A percentile compares a stretch with the other conserved stretches of the same genome.
These are phyloP conservation scores for Botrytis cinerea DNA, from an alignment of 2,329 filamentous ascomycete genomes.

Conservation along the genomic window DNA sequence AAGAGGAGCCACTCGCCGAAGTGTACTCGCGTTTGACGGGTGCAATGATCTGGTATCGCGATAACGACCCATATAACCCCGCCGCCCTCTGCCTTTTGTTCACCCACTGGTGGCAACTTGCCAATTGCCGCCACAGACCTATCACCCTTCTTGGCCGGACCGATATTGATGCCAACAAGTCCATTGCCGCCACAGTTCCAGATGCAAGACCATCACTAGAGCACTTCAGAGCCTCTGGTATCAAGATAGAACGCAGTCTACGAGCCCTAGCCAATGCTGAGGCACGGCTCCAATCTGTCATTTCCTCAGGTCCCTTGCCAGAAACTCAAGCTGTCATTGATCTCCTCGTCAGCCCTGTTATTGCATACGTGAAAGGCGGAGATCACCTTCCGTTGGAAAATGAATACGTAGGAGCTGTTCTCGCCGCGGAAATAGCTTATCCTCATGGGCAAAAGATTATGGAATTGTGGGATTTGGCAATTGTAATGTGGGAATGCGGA, in stretches of 20 bases:
- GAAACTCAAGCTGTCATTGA: conserved; percentile 2
- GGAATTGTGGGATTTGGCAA: conserved; percentile 8
- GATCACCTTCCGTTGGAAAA: not conserved
- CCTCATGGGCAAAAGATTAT: not conserved
- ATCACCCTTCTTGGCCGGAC: conserved; percentile 4
- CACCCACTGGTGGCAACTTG: conserved; percentile 10
- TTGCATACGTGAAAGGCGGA: not conserved
- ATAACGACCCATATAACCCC: conserved; percentile 1
- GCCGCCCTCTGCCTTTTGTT: not conserved
- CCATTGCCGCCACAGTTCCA: conserved; percentile 3
- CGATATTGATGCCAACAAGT: not conserved
- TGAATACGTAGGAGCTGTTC: conserved; percentile 13
- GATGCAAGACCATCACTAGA: conserved; percentile 1
- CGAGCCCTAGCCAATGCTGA: not conserved
- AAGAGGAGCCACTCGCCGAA: conserved; percentile 1
- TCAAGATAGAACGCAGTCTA: not conserved
- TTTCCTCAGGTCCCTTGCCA: conserved; percentile 4
- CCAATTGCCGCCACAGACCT: conserved; percentile 16
- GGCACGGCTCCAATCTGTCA: not conserved
- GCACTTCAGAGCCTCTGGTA: conserved; percentile 14
- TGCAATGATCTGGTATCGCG: conserved; percentile 16
- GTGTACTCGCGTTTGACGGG: conserved; percentile 1
- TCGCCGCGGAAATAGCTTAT: not conserved
- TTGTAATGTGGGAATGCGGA: conserved; percentile 10
- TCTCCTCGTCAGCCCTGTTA: not conserved